These are phyloP conservation scores for Fusarium pseudocircinatum DNA, from an alignment of 2,329 filamentous ascomycete species.

Conservation along the genomic window DNA sequence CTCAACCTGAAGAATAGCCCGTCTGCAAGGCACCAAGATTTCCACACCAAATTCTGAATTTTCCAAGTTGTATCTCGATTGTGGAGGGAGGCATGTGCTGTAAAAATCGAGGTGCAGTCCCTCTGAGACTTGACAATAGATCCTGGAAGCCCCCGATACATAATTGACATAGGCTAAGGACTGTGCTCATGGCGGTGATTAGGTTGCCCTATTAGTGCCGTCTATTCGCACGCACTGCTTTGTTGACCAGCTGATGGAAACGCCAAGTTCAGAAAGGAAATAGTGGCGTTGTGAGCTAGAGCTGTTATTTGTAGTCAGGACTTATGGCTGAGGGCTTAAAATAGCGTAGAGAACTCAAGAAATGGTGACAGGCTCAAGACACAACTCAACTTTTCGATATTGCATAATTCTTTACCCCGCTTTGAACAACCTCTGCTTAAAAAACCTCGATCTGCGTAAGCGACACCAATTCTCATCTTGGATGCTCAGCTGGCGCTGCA, in stretches of 20 bases:
- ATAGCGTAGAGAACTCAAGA: background rate
- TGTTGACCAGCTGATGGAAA: rapidly evolving
- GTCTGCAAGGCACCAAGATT: background rate
- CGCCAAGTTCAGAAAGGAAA: background rate
- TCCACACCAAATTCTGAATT: background rate
- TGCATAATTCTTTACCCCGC: rapidly evolving
- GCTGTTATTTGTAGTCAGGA: background rate
- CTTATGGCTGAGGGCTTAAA: background rate
- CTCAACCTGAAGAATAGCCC: background rate
- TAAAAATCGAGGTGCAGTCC: rapidly evolving
- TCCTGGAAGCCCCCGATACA: background rate
- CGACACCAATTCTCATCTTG: background rate
- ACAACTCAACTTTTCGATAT: background rate
- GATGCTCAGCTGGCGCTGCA: background rate
- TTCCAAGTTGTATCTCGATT: background rate
- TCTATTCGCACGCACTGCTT: background rate
- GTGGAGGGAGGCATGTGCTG: background rate
- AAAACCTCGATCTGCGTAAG: background rate
- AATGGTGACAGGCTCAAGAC: background rate
- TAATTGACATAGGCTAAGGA: background rate
- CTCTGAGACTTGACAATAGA: background rate
- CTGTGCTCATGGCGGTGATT: background rate
- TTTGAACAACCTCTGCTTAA: background rate
- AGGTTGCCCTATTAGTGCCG: background rate
- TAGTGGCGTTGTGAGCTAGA: background rate